These are phyloP conservation scores for Thelonectria olida DNA, from an alignment of 2,329 filamentous ascomycete species.

Conservation along the genomic window DNA sequence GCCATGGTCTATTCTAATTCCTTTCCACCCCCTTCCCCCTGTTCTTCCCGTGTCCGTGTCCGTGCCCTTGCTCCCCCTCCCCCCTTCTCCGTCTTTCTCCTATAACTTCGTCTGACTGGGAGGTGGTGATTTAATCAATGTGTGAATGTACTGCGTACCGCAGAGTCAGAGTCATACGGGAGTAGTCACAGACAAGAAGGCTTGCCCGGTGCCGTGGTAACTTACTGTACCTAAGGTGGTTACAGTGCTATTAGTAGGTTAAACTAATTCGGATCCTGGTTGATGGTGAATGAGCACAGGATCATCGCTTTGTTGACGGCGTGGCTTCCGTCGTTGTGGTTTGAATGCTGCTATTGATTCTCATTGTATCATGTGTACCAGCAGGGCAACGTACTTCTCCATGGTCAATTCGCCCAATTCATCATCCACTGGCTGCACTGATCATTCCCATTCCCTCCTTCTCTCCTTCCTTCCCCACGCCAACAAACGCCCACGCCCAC, in stretches of 20 bases:
- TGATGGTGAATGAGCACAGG: conserved; percentile 1
- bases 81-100: neutral
- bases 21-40: neutral
- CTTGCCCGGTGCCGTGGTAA: neutral
- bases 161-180: no score
- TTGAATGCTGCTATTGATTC: neutral
- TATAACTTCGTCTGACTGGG: neutral
- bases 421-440: neutral
- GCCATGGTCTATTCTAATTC: neutral
- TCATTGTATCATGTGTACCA: neutral
- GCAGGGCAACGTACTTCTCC: neutral
- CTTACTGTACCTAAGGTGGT: no score
- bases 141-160: no score
- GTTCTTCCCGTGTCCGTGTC: conserved; percentile 8
- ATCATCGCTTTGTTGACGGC: conserved; percentile 23
- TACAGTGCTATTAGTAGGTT: no score
- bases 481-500: neutral
- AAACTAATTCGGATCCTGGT: no score
- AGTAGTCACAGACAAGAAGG: no score
- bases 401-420: neutral
- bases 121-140: no score
- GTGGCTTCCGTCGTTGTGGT: conserved; percentile 20
- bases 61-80: neutral
- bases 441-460: no score
- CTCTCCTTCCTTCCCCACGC: no score